Evolutionary conservation across 768 basidiomycete genomes (phyloP).

Genomic region (Calocybe gangraenosa): DNA sequence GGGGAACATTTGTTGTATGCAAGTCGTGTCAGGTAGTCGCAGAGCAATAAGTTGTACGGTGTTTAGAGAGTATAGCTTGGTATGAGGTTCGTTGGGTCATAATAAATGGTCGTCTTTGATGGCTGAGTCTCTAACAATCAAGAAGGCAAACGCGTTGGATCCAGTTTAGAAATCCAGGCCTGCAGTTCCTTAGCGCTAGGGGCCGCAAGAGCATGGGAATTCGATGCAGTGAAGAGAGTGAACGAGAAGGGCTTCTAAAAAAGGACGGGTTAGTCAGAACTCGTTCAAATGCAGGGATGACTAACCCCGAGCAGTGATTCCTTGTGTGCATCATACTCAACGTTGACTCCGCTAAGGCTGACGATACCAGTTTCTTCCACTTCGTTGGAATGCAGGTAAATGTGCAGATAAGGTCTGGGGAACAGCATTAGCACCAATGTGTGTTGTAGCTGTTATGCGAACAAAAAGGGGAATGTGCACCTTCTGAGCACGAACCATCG

Average conservation of each 20-base stretch:
- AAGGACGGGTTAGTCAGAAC: not conserved
- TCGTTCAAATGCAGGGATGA: constrained; percentile 14
- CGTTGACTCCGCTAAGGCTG: constrained; percentile 78
- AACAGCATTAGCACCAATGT: not conserved
- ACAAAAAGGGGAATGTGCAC: constrained; percentile 32
- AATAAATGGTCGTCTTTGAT: too few species aligned
- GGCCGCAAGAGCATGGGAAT: constrained; percentile 87
- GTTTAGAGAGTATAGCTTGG: not conserved
- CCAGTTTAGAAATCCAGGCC: constrained; percentile 81
- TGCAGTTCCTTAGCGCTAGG: constrained; percentile 77
- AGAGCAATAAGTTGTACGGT: too few species aligned
- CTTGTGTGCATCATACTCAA: constrained; percentile 84
- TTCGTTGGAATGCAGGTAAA: constrained; percentile 84
- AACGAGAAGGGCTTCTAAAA: constrained; percentile 81
- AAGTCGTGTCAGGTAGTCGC: too few species aligned
- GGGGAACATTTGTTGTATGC: too few species aligned
- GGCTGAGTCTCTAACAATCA: constrained; percentile 15
- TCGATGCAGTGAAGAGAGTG: constrained; percentile 87
- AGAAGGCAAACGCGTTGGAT: constrained; percentile 66
- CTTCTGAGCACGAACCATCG: constrained; percentile 86
- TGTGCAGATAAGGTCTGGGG: constrained; percentile 80
- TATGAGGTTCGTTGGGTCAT: constrained; percentile 6
- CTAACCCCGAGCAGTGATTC: constrained; percentile 83
- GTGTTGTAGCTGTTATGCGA: not conserved
- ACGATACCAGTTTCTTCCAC: constrained; percentile 80